Evolutionary conservation across 371 early-diverging fungal genomes (phyloP), one percentile per base, ranked within the genome.

Genomic region (Apophysomyces sp.): DNA sequence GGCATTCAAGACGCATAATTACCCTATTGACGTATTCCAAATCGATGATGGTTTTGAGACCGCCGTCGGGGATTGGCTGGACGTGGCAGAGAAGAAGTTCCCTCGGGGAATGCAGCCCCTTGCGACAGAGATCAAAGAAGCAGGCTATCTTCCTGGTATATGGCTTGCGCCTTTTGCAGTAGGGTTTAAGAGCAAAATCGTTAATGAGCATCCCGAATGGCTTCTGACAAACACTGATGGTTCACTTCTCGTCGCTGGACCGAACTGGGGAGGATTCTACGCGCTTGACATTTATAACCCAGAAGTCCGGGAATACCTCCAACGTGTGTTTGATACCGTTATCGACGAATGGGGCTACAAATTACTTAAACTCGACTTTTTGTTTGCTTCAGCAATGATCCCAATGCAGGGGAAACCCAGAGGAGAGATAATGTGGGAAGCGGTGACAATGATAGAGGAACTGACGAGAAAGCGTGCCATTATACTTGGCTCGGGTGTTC

Each of bases 131-230:
- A 78, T 81, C 21, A 12, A 29, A 3, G 57, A 67, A 12, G 69
- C 69, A 6, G 76, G 76, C 0, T 59, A 70, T 56, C 55, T 68
- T 0, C 82, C 82, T 1, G 82, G 82, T 0, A 28, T 81, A 13
- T 81, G 82, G 82, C 41, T 81, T 18, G 78, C 82, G 1, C 82
- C 82, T 0, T 81, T 71, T 56, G 61, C 77, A 31, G 82, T 68
- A 4, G 75, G 76, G 3, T 65, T 68, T 37, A 73, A 73, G 53
- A 73, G 77, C 29, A 66, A 68, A 12, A 60, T 81, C 26, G 74
- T 72, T 31, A 58, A 66, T 26, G 71, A 77, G 1, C 75, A 77
- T 55, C 76, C 78, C 0, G 68, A 78, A 9, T 81, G 82, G 82
- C 60, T 81, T 16, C 41, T 78, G 2, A 63, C 56, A 13, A 60